Base-by-base conservation (phyloP, 1,284 basidiomycete species). In the Sanguinoderma infundibulare region DNA sequence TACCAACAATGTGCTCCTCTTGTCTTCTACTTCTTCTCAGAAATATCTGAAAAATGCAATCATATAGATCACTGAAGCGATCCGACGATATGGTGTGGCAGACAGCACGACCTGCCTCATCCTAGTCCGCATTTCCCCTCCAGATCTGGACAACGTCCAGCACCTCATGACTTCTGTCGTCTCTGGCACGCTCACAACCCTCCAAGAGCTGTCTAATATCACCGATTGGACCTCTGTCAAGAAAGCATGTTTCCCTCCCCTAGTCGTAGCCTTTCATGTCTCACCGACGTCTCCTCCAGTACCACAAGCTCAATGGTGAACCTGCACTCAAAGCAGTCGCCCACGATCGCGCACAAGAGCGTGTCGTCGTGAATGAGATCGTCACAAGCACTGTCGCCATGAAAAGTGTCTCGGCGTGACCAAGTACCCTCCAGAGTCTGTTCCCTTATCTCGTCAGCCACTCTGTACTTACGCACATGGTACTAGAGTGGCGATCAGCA, bases 1-100 rank as follows among this genome's bases (percentile, higher is more conserved):
- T 1, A 92, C 89, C 20, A 92, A 94, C 68, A 96, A 95, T 73
- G 92, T n/a, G n/a, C n/a, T n/a, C n/a, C n/a, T n/a, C 92, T 55
- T 12, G 42, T 8, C 55, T 81, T 69, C 22, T 51, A 40, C 17
- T 35, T 32, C 32, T 3, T 32, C 10, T 14, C 47, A 15, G 1
- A 42, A 26, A 4, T 49, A 10, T 10, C 22, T 10, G 8, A 30
- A 10, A 2, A 3, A 5, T 14, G n/a, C 34, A 24, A 24, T 46
- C 54, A 9, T 24, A 20, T 46, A 95, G 93, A 97, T 98, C 58
- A 87, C 88, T 2, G 95, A 98, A 69, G 91, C 91, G 0, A 86
- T 98, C 63, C 83, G 87, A 58, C 84, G 92, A 59, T 96, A 95
- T 69, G 95, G 96, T 5, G 81, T 97, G 3, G 89, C 89, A 0